phyloP scores from a whole-genome alignment of 2,329 filamentous ascomycete genomes.

The Blastomyces emzantsi region DNA sequence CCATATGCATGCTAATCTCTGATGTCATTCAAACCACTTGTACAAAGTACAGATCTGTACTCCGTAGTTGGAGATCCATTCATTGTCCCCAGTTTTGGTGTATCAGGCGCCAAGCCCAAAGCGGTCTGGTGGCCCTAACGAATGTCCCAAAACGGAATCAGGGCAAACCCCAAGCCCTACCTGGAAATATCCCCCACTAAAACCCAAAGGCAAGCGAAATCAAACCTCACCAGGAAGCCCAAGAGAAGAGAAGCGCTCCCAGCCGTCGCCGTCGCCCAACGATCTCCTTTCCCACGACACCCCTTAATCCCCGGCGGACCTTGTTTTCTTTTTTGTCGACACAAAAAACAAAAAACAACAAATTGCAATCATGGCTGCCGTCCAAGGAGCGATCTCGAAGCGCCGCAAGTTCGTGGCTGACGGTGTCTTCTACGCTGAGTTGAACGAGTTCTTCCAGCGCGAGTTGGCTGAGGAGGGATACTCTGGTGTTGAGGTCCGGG shows the following conservation, averaged over 20 bases:
- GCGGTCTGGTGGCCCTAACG: constrained; percentile 18
- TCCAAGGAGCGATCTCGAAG: constrained; percentile 46
- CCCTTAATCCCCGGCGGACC: constrained; percentile 10
- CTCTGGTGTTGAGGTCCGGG: constrained; percentile 99
- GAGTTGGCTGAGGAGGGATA: constrained; percentile 99
- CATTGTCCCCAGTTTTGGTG: too few species aligned
- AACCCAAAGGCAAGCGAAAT: constrained; percentile 15
- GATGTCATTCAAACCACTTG: background rate
- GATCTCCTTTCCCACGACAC: background rate
- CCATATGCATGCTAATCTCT: background rate
- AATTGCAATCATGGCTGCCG: constrained; percentile 41
- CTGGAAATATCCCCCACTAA: constrained; percentile 36
- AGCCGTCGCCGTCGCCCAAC: constrained; percentile 9
- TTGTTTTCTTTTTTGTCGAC: constrained; percentile 22
- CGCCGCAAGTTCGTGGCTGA: constrained; percentile 75
- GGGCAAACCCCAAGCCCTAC: constrained; percentile 33
- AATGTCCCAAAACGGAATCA: constrained; percentile 24
- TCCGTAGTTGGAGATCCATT: too few species aligned
- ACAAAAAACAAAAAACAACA: constrained; percentile 22
- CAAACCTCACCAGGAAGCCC: constrained; percentile 11
- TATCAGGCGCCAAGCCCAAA: constrained; percentile 13
- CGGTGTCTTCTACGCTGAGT: constrained; percentile 99
- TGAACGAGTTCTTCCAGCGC: constrained; percentile 99
- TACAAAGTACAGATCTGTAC: too few species aligned
- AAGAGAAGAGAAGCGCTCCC: constrained; percentile 3